These are phyloP conservation scores for Colletotrichum sp. DNA, from an alignment of 2,329 filamentous ascomycete genomes.

Conservation along the genomic window DNA sequence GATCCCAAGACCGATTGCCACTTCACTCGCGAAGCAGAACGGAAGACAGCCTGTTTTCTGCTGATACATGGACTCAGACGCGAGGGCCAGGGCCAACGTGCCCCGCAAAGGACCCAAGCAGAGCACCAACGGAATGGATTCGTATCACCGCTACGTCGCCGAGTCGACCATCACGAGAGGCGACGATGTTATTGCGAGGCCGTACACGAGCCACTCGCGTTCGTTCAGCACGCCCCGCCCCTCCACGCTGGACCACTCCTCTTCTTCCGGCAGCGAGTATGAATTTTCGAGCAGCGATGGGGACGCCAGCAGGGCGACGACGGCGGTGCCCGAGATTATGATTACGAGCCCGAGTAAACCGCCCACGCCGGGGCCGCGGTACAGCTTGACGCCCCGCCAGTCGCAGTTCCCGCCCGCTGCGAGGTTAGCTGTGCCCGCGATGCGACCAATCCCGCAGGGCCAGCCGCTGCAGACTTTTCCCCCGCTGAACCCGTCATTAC, in stretches of 20 bases:
- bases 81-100: constrained; percentile 22
- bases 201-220: constrained; percentile 16
- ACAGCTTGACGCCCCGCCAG: neutral
- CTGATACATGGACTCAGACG: constrained; percentile 15
- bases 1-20: neutral
- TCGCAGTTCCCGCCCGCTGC: neutral
- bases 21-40: neutral
- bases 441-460: neutral
- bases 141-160: constrained; percentile 22
- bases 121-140: constrained; percentile 17
- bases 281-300: neutral
- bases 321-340: constrained; percentile 10
- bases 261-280: neutral
- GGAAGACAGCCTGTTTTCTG: neutral
- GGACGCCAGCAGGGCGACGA: neutral
- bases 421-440: neutral
- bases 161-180: neutral
- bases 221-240: constrained; percentile 20
- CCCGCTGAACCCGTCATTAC: neutral
- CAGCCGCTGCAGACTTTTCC: neutral
- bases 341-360: constrained; percentile 3
- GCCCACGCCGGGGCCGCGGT: neutral
- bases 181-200: neutral
- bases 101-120: constrained; percentile 16
- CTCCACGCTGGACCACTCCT: neutral